Base-by-base conservation (phyloP, 2,329 filamentous ascomycete genomes). In the Bimuria novae-zelandiae region DNA sequence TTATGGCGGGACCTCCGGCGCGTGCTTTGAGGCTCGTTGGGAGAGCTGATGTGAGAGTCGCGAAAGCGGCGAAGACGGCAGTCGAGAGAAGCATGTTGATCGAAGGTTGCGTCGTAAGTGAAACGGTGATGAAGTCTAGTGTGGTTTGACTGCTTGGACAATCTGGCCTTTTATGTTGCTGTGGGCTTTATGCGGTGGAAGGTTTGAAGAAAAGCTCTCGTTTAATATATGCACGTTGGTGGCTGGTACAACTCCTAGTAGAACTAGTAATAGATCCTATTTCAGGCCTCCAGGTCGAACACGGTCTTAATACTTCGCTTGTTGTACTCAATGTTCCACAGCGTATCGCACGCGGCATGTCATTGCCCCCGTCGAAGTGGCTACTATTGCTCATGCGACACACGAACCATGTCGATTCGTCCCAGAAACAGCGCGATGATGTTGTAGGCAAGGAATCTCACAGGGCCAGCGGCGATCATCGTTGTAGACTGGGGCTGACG, bases 1-100 rank as follows among this genome's bases (percentile, higher is more conserved):
- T 54, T 39, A 58, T 57, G 10, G 58, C 58, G 16, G 75, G 74
- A 2, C 67, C 74, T 43, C 74, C 74, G 21, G 74, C 74, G 22
- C 72, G 67, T 17, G 57, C 10, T 17, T 30, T 1, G 19, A 49
- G 47, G 14, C 25, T 29, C 11, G 52, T 42, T 27, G 51, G 51
- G 7, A 50, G 45, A 4, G 51, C 51, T 7, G 46, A 37, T 21
- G 52, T 40, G 19, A 55, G 47, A 16, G 36, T 27, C 19, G 25
- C 23, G 32, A 55, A 35, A n/a, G 43, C 21, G 16, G 47, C 44
- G 30, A 40, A n/a, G 42, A 54, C 3, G 30, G 25, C 33, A 32
- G 37, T 48, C 16, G 47, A 32, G 43, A 37, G 21, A 17, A 54
- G 27, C 52, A 54, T 54, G 19, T 17, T 47, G 46, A 12, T 17